Percentiles rank a stretch among this genome's conserved stretches.
Evolutionary conservation across 2,329 filamentous ascomycete genomes (phyloP).

Genomic region (Acarospora socialis): DNA sequence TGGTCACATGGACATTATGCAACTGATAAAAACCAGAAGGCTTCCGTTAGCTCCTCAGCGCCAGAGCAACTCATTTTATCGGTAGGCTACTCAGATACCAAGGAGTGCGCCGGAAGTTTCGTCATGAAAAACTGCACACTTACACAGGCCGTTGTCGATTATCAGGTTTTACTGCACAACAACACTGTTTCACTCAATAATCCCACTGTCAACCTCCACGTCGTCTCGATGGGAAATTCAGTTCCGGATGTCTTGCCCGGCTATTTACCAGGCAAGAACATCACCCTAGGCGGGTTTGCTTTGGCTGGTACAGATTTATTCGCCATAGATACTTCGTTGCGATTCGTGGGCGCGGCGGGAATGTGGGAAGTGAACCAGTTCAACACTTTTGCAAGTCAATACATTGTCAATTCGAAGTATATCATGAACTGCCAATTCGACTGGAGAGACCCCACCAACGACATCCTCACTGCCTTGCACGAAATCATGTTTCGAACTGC

Average conservation of each 20-base stretch:
- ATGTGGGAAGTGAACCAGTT: slow-evolving; percentile 5
- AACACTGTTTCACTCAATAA: slow-evolving; percentile 8
- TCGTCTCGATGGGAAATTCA: slow-evolving; percentile 1
- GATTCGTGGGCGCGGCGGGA: slow-evolving; percentile 10
- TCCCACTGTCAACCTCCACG: slow-evolving; percentile 8
- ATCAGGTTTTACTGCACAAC: too few species aligned
- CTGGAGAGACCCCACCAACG: slow-evolving; percentile 10
- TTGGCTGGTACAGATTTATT: slow-evolving; percentile 9
- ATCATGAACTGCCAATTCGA: slow-evolving; percentile 3
- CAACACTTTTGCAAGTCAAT: slow-evolving; percentile 4
- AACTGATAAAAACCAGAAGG: too few species aligned
- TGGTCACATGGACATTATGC: too few species aligned
- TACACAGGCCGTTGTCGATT: slow-evolving; percentile 7
- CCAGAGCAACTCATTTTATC: slow-evolving; percentile 1
- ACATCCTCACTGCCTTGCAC: slow-evolving; percentile 6
- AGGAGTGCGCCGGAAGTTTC: slow-evolving; percentile 9
- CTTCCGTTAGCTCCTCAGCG: neutral
- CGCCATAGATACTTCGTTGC: slow-evolving; percentile 2
- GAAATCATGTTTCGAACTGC: slow-evolving; percentile 13
- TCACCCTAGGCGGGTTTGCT: slow-evolving; percentile 8
- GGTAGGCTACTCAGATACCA: slow-evolving; percentile 7
- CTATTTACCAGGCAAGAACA: too few species aligned
- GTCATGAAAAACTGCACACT: slow-evolving; percentile 11
- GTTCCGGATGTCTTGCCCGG: neutral
- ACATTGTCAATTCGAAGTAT: too few species aligned